Percentiles rank a stretch among this genome's conserved stretches.
Evolutionary conservation across 2,329 filamentous ascomycete species (phyloP).

Genomic region (Akanthomyces lecanii): DNA sequence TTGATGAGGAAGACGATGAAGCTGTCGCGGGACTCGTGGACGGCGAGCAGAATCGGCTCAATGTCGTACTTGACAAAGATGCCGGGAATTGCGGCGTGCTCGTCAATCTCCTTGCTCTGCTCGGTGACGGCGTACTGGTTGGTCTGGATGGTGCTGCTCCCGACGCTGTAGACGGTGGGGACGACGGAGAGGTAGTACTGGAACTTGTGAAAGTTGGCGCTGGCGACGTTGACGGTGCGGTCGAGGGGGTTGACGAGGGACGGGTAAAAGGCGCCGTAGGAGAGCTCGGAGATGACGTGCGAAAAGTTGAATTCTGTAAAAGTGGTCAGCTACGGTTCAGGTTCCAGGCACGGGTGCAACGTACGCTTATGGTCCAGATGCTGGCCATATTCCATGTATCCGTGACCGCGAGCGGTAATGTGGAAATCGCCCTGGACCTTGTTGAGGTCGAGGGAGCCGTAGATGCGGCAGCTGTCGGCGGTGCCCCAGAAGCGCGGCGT

Average conservation of each 20-base stretch:
- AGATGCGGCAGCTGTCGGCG: constrained; percentile 80
- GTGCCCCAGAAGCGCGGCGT: constrained; percentile 62
- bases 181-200: constrained; percentile 97
- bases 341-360: not conserved
- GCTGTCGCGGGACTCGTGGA: constrained; percentile 75
- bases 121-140: constrained; percentile 98
- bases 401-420: constrained; percentile 90
- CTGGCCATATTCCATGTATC: constrained; percentile 70
- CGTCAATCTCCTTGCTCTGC: constrained; percentile 67
- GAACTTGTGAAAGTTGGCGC: constrained; percentile 83
- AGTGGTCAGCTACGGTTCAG: constrained; percentile 21
- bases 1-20: constrained; percentile 73
- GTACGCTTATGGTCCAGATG: constrained; percentile 69
- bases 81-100: constrained; percentile 68
- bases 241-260: constrained; percentile 92
- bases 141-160: constrained; percentile 68
- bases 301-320: constrained; percentile 87
- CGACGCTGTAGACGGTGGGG: constrained; percentile 82
- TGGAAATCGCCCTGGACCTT: constrained; percentile 98
- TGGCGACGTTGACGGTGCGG: constrained; percentile 75
- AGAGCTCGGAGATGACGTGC: constrained; percentile 92
- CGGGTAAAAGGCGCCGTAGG: constrained; percentile 95
- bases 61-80: constrained; percentile 99
- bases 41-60: constrained; percentile 83
- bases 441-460: constrained; percentile 84